Evolutionary conservation across 257 asterid species (phyloP), one percentile per base, ranked within the genome.

Genomic region (Solanum bulbocastanum): DNA sequence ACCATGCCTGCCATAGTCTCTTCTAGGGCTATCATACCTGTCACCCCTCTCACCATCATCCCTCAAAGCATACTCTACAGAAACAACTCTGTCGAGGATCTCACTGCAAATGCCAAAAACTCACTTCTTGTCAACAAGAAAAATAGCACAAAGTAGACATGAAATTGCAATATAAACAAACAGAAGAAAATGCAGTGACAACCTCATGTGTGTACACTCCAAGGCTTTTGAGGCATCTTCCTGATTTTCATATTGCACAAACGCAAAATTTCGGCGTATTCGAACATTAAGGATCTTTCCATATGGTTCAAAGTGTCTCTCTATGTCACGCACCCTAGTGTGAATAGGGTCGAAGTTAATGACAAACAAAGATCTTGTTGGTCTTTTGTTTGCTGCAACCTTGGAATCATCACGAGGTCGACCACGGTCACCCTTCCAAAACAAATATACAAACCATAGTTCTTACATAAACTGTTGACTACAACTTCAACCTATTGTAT

Each of bases 161-260:
- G 69, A 58, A 52, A 60, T 86, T 2, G 18, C 40, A 13, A 49
- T 62, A 81, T 58, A 71, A 4, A 66, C 40, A 66, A 71, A 81
- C 35, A 81, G 46, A 69, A 71, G n/a, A 66, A 25, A 32, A 44
- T 81, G 27, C 40, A 27, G 27, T 46, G 27, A 16, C 66, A 81
- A 94, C 99, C 99, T 97, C 98, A 97, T 92, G 88, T 97, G 97
- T 22, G 98, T 95, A 91, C 98, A 92, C 91, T 97, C 97, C 94
- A 97, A 86, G 58, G 98, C 98, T 92, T 93, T 95, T 75, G 98
- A 93, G 79, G 99, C 99, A 83, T 95, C 98, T 87, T 96, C 98
- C 90, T 93, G 98, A 12, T 94, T 95, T 87, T 95, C 98, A 86
- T 95, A 97, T 86, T 95, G 99, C 87, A 97, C 98, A 91, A 97